A percentile compares a stretch with the other conserved stretches of the same genome.
These are phyloP conservation scores for Candida dubliniensis DNA, from an alignment of 1,139 yeast genomes.

Conservation along the genomic window DNA sequence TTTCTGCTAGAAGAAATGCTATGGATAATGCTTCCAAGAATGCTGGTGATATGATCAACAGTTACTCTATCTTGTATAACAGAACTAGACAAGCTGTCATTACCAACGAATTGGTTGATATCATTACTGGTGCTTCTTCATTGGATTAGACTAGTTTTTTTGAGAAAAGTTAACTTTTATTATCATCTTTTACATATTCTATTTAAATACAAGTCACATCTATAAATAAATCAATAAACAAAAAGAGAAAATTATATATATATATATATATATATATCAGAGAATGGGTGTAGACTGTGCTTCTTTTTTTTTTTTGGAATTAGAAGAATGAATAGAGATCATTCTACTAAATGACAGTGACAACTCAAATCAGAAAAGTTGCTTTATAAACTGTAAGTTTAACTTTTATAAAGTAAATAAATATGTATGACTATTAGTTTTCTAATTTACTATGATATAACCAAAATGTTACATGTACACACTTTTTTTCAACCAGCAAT, in stretches of 20 bases:
- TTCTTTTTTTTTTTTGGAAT: no score
- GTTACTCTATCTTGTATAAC: conserved; percentile 95
- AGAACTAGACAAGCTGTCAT: conserved; percentile 99
- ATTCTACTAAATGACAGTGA: no score
- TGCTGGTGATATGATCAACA: conserved; percentile 98
- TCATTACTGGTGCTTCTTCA: conserved; percentile 99
- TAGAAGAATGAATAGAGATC: no score
- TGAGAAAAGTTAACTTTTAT: background rate
- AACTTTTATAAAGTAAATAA: no score
- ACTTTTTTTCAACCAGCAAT: conserved; percentile 45
- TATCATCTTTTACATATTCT: background rate
- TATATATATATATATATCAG: no score
- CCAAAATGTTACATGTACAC: background rate
- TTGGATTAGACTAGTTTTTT: conserved; percentile 63
- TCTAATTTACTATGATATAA: background rate
- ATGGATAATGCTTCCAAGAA: conserved; percentile 99
- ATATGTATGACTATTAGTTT: no score
- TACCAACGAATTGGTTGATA: conserved; percentile 98
- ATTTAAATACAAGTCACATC: background rate
- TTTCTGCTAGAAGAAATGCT: conserved; percentile 98
- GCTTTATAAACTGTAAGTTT: no score
- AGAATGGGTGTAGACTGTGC: no score
- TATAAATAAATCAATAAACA: background rate
- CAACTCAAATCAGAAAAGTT: no score
- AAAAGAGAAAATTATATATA: background rate